These are phyloP conservation scores for Oligophagozyma castellii DNA, from an alignment of 1,139 yeast species.

Conservation along the genomic window DNA sequence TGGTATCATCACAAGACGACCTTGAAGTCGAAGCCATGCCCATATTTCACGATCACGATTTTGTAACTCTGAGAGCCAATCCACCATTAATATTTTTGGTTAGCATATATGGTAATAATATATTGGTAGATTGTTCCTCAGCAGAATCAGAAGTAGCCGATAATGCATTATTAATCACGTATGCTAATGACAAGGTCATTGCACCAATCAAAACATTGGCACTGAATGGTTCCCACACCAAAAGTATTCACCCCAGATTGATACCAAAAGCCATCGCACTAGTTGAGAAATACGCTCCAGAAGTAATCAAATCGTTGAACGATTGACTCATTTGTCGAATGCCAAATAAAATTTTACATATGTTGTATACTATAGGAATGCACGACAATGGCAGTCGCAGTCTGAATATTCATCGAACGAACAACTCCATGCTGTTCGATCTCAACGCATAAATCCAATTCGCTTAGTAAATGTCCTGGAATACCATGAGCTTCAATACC, in stretches of 20 bases:
- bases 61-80: slow-evolving; percentile 47
- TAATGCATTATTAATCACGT: slow-evolving; percentile 63
- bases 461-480: slow-evolving; percentile 74
- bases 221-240: slow-evolving; percentile 25
- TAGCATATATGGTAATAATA: slow-evolving; percentile 55
- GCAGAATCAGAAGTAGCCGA: slow-evolving; percentile 83
- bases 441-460: slow-evolving; percentile 76
- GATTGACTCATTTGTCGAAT: slow-evolving; percentile 7
- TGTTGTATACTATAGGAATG: slow-evolving; percentile 83
- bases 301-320: slow-evolving; percentile 18
- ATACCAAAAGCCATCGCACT: slow-evolving; percentile 15
- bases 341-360: slow-evolving; percentile 10
- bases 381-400: slow-evolving; percentile 88
- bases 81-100: slow-evolving; percentile 70
- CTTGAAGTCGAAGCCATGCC: slow-evolving; percentile 65
- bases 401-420: slow-evolving; percentile 91
- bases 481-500: slow-evolving; percentile 89
- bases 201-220: slow-evolving; percentile 51
- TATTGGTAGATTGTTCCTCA: slow-evolving; percentile 66
- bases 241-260: slow-evolving; percentile 17
- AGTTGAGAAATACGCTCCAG: slow-evolving; percentile 18
- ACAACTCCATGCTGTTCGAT: slow-evolving; percentile 87
- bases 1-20: slow-evolving; percentile 49
- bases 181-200: slow-evolving; percentile 48
- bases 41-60: slow-evolving; percentile 67